Percentiles rank a stretch among this genome's conserved stretches.
These are phyloP conservation scores for Fagus sylvatica DNA, from an alignment of 306 rosid genomes.

Conservation along the genomic window DNA sequence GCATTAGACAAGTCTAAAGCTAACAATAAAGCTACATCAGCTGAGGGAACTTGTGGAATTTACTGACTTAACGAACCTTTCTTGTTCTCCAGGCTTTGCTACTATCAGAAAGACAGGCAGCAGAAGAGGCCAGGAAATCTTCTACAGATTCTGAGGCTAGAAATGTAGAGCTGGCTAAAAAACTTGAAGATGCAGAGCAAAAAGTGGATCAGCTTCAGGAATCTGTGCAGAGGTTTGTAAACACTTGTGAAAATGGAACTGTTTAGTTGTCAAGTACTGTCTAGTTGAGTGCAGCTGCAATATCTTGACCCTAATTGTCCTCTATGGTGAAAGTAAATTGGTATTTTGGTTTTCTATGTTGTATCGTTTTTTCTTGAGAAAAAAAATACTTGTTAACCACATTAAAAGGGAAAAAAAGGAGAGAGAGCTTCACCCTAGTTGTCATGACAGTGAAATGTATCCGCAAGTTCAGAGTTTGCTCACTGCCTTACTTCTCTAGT, in stretches of 20 bases:
- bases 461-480: background rate
- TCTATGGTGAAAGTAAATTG: slow-evolving; percentile 5
- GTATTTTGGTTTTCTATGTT: slow-evolving; percentile 5
- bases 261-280: slow-evolving; percentile 6
- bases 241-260: slow-evolving; percentile 20
- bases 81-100: slow-evolving; percentile 57
- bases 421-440: background rate
- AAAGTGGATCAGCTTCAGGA: slow-evolving; percentile 92
- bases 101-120: slow-evolving; percentile 59
- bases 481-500: background rate
- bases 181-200: slow-evolving; percentile 67
- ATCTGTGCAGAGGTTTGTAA: slow-evolving; percentile 86
- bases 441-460: background rate
- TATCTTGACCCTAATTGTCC: no score
- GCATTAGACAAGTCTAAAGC: no score
- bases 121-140: slow-evolving; percentile 66
- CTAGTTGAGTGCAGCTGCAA: no score
- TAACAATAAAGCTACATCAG: no score
- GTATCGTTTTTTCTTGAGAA: background rate
- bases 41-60: slow-evolving; percentile 6
- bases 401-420: background rate
- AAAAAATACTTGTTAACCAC: background rate
- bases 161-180: slow-evolving; percentile 69
- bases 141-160: slow-evolving; percentile 60
- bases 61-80: slow-evolving; percentile 26